A percentile compares a stretch with the other conserved stretches of the same genome.
Conservation (phyloP, 805 yeast genomes). For the Ogataea corticis region DNA sequence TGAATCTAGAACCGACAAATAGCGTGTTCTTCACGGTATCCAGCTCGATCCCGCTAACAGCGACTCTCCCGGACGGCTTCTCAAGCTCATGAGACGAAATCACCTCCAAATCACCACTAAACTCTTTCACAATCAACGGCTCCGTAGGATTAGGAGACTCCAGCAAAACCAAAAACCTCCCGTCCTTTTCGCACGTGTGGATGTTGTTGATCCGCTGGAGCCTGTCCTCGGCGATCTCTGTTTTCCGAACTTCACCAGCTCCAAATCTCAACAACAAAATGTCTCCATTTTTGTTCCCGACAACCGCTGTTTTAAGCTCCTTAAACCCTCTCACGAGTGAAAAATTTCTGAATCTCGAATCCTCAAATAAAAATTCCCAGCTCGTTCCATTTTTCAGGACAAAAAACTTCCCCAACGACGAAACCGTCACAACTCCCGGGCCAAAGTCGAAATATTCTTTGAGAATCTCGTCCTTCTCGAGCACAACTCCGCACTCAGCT, state of each 20-base stretch:
- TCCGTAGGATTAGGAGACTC: constrained; percentile 72
- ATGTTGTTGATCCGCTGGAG: constrained; percentile 50
- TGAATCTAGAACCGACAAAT: constrained; percentile 70
- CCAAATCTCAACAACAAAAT: constrained; percentile 43
- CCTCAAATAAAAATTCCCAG: constrained; percentile 34
- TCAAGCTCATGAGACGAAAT: constrained; percentile 8
- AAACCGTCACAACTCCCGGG: constrained; percentile 49
- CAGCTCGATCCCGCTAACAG: constrained; percentile 56
- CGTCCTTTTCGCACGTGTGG: constrained; percentile 33
- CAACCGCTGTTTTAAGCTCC: constrained; percentile 21
- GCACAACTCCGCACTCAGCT: constrained; percentile 23
- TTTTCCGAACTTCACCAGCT: constrained; percentile 32
- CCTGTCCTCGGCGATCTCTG: constrained; percentile 31
- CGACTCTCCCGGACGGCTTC: constrained; percentile 42
- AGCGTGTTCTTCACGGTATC: constrained; percentile 42
- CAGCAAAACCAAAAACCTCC: constrained; percentile 41
- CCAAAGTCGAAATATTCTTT: constrained; percentile 58
- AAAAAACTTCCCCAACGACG: constrained; percentile 60
- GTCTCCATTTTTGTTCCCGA: constrained; percentile 42
- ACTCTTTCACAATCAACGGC: constrained; percentile 45
- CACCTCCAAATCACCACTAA: constrained; percentile 34
- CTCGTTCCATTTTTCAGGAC: constrained; percentile 25
- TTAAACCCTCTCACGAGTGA: constrained; percentile 30
- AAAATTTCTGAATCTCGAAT: constrained; percentile 28
- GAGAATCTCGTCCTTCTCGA: constrained; percentile 53